A percentile compares a stretch with the other conserved stretches of the same genome.
These are phyloP conservation scores for Mucor mucedo DNA, from an alignment of 371 early-diverging fungal species.

Conservation along the genomic window DNA sequence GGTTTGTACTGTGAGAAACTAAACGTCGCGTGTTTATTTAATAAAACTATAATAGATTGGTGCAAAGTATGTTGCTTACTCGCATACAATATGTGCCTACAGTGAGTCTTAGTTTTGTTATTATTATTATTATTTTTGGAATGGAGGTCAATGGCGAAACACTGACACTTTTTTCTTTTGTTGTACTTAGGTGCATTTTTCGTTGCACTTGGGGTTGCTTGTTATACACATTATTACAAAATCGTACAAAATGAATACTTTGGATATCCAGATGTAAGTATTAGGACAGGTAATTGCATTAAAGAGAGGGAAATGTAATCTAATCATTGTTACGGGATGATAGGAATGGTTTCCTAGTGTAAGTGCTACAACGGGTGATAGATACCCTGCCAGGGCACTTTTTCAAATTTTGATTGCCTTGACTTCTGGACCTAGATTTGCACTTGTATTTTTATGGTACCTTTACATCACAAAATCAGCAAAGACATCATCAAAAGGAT, in stretches of 20 bases:
- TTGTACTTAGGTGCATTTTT: conserved; percentile 68
- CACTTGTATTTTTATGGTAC: conserved; percentile 72
- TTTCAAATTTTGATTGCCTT: conserved; percentile 83
- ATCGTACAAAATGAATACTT: conserved; percentile 80
- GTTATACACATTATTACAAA: conserved; percentile 77
- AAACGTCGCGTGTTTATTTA: conserved; percentile 1
- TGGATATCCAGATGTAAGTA: conserved; percentile 75
- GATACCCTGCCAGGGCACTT: conserved; percentile 78
- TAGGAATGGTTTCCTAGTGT: conserved; percentile 90
- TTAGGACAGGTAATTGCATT: background rate
- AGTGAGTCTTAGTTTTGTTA: conserved; percentile 42
- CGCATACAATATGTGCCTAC: conserved; percentile 69
- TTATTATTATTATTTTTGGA: background rate
- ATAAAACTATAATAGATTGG: conserved; percentile 49
- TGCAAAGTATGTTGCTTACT: conserved; percentile 65
- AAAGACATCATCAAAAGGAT: conserved; percentile 50
- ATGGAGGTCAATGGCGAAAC: conserved; percentile 1
- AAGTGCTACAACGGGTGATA: conserved; percentile 81
- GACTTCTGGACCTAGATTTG: conserved; percentile 72
- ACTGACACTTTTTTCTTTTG: background rate
- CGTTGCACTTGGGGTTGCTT: conserved; percentile 68
- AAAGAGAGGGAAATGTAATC: background rate
- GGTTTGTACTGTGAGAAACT: background rate
- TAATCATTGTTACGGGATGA: background rate
- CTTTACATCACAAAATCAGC: conserved; percentile 53